Percentiles rank a stretch among this genome's conserved stretches.
Evolutionary conservation across 2,329 filamentous ascomycete genomes (phyloP).

Genomic region (Claviceps quebecensis): DNA sequence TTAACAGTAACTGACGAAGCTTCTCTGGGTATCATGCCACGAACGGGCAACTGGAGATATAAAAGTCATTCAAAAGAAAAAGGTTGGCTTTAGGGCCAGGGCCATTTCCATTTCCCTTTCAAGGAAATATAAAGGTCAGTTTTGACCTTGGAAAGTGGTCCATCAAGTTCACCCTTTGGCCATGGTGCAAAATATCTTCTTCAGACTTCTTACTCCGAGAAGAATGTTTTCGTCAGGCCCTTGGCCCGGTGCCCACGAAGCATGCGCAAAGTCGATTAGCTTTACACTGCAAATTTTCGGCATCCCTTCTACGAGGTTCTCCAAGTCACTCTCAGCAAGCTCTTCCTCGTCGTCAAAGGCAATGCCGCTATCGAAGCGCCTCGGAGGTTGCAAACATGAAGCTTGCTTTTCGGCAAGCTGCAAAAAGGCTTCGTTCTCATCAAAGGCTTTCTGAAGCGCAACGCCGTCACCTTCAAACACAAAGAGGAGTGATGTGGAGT

Average conservation of each 20-base stretch:
- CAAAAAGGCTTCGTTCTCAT: conserved; percentile 38
- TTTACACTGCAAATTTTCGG: conserved; percentile 67
- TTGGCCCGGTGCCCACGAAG: conserved; percentile 63
- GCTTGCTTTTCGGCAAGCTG: conserved; percentile 31
- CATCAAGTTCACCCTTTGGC: conserved; percentile 15
- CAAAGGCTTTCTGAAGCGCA: conserved; percentile 36
- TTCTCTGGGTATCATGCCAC: conserved; percentile 2
- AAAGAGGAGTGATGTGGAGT: conserved; percentile 47
- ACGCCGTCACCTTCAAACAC: conserved; percentile 50
- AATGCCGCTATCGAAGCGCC: conserved; percentile 43
- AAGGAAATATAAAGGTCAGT: no score
- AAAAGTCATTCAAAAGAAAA: not conserved
- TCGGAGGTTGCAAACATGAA: conserved; percentile 19
- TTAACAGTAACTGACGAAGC: not conserved
- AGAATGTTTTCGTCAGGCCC: conserved; percentile 80
- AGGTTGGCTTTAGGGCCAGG: not conserved
- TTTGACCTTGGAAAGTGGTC: no score
- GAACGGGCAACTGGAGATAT: not conserved
- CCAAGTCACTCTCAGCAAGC: conserved; percentile 32
- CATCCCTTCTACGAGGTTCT: conserved; percentile 26
- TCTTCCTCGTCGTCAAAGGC: conserved; percentile 28
- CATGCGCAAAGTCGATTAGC: conserved; percentile 95
- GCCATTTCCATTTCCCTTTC: no score
- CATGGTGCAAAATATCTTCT: conserved; percentile 57
- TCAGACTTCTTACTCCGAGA: conserved; percentile 56